Percentiles rank a stretch among this genome's conserved stretches.
Evolutionary conservation across 257 asterid genomes (phyloP).

Genomic region (Jaltomata sinuosa): DNA sequence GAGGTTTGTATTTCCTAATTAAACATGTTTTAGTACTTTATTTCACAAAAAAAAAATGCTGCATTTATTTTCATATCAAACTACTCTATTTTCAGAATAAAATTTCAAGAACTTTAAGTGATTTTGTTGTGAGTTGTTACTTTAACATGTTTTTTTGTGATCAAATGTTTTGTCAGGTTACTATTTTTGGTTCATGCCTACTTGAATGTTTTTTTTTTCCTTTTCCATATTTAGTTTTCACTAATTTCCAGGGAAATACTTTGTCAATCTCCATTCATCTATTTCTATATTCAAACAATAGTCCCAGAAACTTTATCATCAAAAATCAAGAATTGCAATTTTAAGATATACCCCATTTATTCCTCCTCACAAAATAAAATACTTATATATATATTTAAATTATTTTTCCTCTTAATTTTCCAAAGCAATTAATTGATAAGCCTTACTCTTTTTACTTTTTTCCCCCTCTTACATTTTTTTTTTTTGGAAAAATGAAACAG

Average conservation of each 20-base stretch:
- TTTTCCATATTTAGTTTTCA: conserved; percentile 2
- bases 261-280: neutral
- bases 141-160: neutral
- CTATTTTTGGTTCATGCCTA: conserved; percentile 5
- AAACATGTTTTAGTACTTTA: neutral
- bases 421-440: neutral
- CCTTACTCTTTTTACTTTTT: neutral
- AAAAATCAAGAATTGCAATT: neutral
- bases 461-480: neutral
- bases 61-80: neutral
- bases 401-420: neutral
- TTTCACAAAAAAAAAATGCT: neutral
- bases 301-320: neutral
- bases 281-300: neutral
- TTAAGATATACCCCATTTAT: neutral
- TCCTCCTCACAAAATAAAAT: neutral
- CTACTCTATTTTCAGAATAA: neutral
- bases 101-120: neutral
- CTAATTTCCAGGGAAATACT: neutral
- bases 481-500: conserved; percentile 10
- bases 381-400: neutral
- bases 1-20: conserved; percentile 40
- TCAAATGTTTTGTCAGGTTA: conserved; percentile 1
- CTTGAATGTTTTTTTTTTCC: neutral
- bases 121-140: neutral